phyloP scores from a whole-genome alignment of 192 early-diverging fungal genomes.

The Rhizoclosmatium sp. region DNA sequence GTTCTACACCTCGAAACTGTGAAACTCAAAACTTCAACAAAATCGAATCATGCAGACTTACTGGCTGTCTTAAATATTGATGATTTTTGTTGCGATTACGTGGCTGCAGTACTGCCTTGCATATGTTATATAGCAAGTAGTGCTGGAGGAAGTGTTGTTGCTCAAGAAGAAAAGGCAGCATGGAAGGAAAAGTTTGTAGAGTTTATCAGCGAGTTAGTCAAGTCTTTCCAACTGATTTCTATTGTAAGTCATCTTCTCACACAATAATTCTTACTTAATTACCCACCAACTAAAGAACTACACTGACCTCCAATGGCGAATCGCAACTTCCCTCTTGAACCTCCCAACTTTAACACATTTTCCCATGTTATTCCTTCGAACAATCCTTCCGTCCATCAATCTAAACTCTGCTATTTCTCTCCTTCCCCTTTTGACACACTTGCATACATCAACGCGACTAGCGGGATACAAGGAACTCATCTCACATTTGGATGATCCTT shows the following conservation, averaged over 20 bases:
- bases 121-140: slow-evolving; percentile 3
- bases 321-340: background rate
- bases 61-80: background rate
- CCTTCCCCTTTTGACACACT: background rate
- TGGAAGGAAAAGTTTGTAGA: slow-evolving; percentile 19
- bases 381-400: background rate
- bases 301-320: background rate
- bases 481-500: background rate
- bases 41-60: background rate
- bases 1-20: slow-evolving; percentile 35
- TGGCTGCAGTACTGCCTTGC: background rate
- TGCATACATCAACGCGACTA: background rate
- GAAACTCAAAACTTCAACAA: background rate
- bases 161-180: background rate
- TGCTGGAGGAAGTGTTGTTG: background rate
- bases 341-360: slow-evolving; percentile 5
- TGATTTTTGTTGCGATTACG: background rate
- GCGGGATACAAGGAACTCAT: slow-evolving; percentile 3
- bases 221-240: slow-evolving; percentile 10
- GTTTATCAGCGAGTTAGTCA: slow-evolving; percentile 1
- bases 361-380: background rate
- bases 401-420: background rate
- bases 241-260: background rate
- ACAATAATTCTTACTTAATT: no score
- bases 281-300: no score